These are phyloP conservation scores for Rhynchosporium graminicola DNA, from an alignment of 2,329 filamentous ascomycete genomes.

Conservation along the genomic window DNA sequence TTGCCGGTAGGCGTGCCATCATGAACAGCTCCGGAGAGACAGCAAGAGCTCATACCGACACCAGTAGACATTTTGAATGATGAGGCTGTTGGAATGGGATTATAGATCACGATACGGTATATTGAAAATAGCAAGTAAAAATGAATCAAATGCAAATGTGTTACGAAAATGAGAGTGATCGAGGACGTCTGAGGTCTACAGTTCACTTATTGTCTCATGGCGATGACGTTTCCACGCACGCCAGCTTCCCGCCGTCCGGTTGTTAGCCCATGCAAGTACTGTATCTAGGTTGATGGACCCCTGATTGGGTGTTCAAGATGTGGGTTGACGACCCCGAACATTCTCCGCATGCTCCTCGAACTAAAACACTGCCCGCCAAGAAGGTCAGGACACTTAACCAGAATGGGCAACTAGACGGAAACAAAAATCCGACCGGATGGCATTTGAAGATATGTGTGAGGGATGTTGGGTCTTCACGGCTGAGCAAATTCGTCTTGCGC, in stretches of 20 bases:
- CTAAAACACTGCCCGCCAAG: not conserved
- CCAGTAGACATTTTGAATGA: slow-evolving; percentile 41
- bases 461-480: not conserved
- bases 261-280: not conserved
- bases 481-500: too few species aligned
- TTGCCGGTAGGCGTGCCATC: slow-evolving; percentile 42
- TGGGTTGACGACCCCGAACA: not conserved
- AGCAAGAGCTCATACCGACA: slow-evolving; percentile 46
- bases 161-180: not conserved
- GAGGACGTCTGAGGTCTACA: not conserved
- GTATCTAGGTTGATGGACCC: not conserved
- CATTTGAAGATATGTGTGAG: not conserved
- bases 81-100: not conserved
- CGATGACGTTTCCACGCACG: slow-evolving; percentile 14
- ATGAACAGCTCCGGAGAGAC: slow-evolving; percentile 45
- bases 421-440: not conserved
- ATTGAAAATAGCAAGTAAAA: not conserved
- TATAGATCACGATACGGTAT: not conserved
- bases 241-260: not conserved
- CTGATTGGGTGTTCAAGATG: slow-evolving; percentile 1
- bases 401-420: not conserved
- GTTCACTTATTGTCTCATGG: not conserved
- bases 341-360: not conserved
- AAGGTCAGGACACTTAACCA: not conserved
- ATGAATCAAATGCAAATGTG: not conserved